Base-by-base conservation (phyloP, 768 basidiomycete species). In the Mycena polygramma region DNA sequence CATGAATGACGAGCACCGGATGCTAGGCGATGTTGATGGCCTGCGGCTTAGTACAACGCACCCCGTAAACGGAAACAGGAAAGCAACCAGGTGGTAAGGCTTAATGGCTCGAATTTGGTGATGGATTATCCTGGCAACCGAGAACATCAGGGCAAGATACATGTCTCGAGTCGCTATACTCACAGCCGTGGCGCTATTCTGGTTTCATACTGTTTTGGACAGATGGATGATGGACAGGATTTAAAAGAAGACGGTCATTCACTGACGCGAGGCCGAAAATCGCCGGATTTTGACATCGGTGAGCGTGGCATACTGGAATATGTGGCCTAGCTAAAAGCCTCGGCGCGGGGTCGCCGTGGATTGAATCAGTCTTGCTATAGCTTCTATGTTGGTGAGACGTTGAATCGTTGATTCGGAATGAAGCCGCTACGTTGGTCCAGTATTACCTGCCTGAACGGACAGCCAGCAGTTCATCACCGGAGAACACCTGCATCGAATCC, bases 1-100 rank as follows among this genome's bases (percentile, higher is more conserved):
- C 67, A 53, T 46, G 22, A 17, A 49, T 36, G 64, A 2, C 19
- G 64, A 30, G 35, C 17, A 55, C 54, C 39, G 57, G 64, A 57
- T 66, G 57, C 58, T 61, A 68, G 22, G 52, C 66, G 53, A 68
- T 68, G 52, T 30, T 68, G 66, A 68, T 61, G n/a, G 22, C 17
- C 11, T 22, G 13, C 55, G 36, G 55, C 46, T 57, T n/a, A n/a
- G n/a, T 41, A 15, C 64, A 46, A 53, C 48, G 30, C 43, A 46
- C 51, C 17, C 61, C 39, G 49, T 65, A 65, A 57, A n/a, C 13
- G 45, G 17, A 35, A 8, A 24, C 17, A 14, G 53, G 55, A 15
- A 20, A 53, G 22, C 53, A 36, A 26, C 26, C 17, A 24, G 10
- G 52, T 41, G 20, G 43, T 7, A 39, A 37, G 19, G 36, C 54